Conservation (phyloP, 257 asterid genomes). For the Voacanga thouarsii region DNA sequence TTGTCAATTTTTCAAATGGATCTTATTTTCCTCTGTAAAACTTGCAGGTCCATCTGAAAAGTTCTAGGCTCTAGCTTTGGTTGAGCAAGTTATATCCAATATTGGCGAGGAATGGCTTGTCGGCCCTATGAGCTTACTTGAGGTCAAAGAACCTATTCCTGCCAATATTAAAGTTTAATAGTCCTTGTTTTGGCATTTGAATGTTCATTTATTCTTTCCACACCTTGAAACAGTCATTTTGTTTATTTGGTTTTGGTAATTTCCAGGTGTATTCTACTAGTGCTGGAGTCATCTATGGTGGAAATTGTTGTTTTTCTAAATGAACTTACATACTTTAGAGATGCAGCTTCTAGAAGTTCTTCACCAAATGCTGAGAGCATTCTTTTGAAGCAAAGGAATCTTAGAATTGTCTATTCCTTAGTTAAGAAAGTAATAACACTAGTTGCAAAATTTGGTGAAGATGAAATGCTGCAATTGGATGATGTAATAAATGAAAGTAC, state of each 20-base stretch:
- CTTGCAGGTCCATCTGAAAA: slow-evolving; percentile 68
- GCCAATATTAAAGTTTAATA: slow-evolving; percentile 31
- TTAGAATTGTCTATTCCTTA: slow-evolving; percentile 73
- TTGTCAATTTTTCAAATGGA: not conserved
- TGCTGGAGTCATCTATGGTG: slow-evolving; percentile 83
- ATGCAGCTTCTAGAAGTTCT: slow-evolving; percentile 56
- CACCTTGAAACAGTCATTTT: slow-evolving; percentile 4
- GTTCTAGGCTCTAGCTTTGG: slow-evolving; percentile 74
- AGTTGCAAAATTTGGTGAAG: slow-evolving; percentile 56
- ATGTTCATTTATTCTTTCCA: slow-evolving; percentile 5
- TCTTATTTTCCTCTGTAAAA: slow-evolving; percentile 7
- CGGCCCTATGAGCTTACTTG: slow-evolving; percentile 43
- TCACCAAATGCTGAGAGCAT: slow-evolving; percentile 44
- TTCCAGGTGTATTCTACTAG: slow-evolving; percentile 77
- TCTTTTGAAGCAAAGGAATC: slow-evolving; percentile 51
- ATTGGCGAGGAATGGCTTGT: slow-evolving; percentile 83
- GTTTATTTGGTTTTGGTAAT: slow-evolving; percentile 16
- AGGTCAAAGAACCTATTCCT: slow-evolving; percentile 40
- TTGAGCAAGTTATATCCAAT: slow-evolving; percentile 60
- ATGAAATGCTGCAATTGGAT: slow-evolving; percentile 42
- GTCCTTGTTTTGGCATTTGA: slow-evolving; percentile 11
- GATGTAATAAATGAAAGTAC: slow-evolving; percentile 51
- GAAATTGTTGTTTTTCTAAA: slow-evolving; percentile 88
- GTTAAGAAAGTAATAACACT: slow-evolving; percentile 79
- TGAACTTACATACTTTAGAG: slow-evolving; percentile 76